phyloP scores from a whole-genome alignment of 2,329 filamentous ascomycete genomes.

The Cladosporium sp. region DNA sequence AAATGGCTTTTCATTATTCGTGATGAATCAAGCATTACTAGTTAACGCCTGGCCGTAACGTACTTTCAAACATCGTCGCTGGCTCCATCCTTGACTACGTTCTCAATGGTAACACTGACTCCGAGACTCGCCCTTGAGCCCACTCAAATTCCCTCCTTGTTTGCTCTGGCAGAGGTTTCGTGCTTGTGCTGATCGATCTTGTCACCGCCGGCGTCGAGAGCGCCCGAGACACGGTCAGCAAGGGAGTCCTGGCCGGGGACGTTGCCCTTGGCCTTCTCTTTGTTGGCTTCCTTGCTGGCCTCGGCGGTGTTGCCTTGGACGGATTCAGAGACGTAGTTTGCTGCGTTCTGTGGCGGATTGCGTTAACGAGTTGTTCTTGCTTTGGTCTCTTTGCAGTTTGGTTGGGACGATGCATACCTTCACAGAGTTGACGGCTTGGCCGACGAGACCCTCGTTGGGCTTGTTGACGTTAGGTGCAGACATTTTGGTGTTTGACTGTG shows the following conservation, averaged over 20 bases:
- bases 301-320: slow-evolving; percentile 54
- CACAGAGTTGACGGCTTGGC: slow-evolving; percentile 37
- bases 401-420: not conserved
- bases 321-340: slow-evolving; percentile 65
- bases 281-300: slow-evolving; percentile 66
- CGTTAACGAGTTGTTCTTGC: slow-evolving; percentile 24
- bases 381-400: no score
- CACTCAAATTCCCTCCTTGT: slow-evolving; percentile 40
- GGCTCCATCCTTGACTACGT: no score
- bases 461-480: slow-evolving; percentile 42
- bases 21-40: no score
- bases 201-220: slow-evolving; percentile 48
- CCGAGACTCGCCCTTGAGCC: no score
- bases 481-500: slow-evolving; percentile 30
- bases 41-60: no score
- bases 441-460: slow-evolving; percentile 42
- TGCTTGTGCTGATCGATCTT: slow-evolving; percentile 52
- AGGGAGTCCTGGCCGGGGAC: slow-evolving; percentile 48
- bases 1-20: no score
- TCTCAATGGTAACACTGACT: no score
- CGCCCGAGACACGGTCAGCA: slow-evolving; percentile 52
- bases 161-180: slow-evolving; percentile 45
- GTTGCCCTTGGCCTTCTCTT: slow-evolving; percentile 57
- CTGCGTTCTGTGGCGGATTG: slow-evolving; percentile 43
- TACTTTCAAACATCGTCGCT: no score